Conservation (phyloP, 257 asterid genomes). For the Pogostemon cablin region DNA sequence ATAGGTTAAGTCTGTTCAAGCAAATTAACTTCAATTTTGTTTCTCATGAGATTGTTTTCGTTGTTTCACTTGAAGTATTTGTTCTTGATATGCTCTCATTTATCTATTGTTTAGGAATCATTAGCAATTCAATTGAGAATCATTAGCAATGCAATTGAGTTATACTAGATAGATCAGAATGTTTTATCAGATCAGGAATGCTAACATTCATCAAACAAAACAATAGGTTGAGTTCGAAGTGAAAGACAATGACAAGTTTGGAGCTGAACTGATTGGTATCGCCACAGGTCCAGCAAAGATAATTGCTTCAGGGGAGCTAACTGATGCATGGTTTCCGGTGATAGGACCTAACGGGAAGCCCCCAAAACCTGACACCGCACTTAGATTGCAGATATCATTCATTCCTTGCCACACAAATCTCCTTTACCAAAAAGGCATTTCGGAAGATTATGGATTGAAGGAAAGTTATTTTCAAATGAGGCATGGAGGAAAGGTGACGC, state of each 20-base stretch:
- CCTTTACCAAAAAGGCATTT: conserved; percentile 44
- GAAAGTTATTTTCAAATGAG: conserved; percentile 78
- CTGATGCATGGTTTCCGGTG: conserved; percentile 85
- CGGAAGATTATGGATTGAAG: conserved; percentile 49
- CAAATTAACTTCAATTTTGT: background rate
- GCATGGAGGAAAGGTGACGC: conserved; percentile 72
- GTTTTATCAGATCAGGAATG: conserved; percentile 15
- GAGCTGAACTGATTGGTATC: conserved; percentile 79
- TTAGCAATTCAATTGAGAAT: background rate
- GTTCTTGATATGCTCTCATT: background rate
- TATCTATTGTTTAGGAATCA: background rate
- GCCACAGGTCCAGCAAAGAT: conserved; percentile 60
- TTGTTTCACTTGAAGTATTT: background rate
- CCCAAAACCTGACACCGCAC: conserved; percentile 66
- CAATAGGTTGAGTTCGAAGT: conserved; percentile 73
- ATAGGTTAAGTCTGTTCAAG: background rate
- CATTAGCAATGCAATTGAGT: background rate
- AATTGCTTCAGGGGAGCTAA: conserved; percentile 61
- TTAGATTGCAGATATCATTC: conserved; percentile 64
- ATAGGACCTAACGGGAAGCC: conserved; percentile 68
- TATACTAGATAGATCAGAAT: background rate
- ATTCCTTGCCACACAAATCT: conserved; percentile 55
- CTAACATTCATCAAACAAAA: conserved; percentile 8
- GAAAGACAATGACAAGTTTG: conserved; percentile 89
- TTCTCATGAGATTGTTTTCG: background rate